These are phyloP conservation scores for Boletus subcaerulescens DNA, from an alignment of 768 basidiomycete species.

Conservation along the genomic window DNA sequence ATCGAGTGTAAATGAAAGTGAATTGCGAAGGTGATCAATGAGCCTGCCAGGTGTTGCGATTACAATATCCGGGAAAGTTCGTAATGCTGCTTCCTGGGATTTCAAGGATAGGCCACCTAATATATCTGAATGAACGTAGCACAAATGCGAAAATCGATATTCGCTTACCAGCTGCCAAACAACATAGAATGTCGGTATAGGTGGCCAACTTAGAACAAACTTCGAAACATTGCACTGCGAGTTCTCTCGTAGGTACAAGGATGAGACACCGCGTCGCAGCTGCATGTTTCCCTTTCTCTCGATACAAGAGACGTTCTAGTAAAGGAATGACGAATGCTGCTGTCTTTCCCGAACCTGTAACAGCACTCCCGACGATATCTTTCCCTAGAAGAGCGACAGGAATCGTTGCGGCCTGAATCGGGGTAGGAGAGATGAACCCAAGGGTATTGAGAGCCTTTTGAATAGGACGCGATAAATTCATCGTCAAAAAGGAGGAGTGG, in stretches of 20 bases:
- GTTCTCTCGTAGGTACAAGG: slow-evolving; percentile 90
- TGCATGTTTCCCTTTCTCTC: slow-evolving; percentile 84
- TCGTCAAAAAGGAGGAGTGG: slow-evolving; percentile 82
- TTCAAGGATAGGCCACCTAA: slow-evolving; percentile 91
- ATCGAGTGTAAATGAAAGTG: slow-evolving; percentile 88
- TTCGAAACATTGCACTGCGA: slow-evolving; percentile 94
- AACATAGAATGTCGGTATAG: slow-evolving; percentile 87
- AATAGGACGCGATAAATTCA: slow-evolving; percentile 95
- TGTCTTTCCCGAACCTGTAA: slow-evolving; percentile 98
- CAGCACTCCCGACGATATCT: slow-evolving; percentile 93
- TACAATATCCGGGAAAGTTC: slow-evolving; percentile 87
- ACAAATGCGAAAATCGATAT: neutral
- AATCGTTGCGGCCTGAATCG: slow-evolving; percentile 92
- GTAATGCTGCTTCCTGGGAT: slow-evolving; percentile 82
- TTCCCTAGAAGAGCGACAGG: slow-evolving; percentile 93
- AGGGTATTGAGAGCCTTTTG: slow-evolving; percentile 86
- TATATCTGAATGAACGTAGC: slow-evolving; percentile 5
- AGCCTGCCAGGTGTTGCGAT: slow-evolving; percentile 97
- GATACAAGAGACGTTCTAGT: slow-evolving; percentile 86
- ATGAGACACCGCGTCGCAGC: slow-evolving; percentile 88
- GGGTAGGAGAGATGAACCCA: slow-evolving; percentile 82
- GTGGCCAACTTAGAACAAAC: slow-evolving; percentile 82
- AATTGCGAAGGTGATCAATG: slow-evolving; percentile 96
- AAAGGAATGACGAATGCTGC: slow-evolving; percentile 96
- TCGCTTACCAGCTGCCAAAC: slow-evolving; percentile 80